Percentiles rank a stretch among this genome's conserved stretches.
These are phyloP conservation scores for Candida sanyiensis DNA, from an alignment of 805 yeast genomes.

Conservation along the genomic window DNA sequence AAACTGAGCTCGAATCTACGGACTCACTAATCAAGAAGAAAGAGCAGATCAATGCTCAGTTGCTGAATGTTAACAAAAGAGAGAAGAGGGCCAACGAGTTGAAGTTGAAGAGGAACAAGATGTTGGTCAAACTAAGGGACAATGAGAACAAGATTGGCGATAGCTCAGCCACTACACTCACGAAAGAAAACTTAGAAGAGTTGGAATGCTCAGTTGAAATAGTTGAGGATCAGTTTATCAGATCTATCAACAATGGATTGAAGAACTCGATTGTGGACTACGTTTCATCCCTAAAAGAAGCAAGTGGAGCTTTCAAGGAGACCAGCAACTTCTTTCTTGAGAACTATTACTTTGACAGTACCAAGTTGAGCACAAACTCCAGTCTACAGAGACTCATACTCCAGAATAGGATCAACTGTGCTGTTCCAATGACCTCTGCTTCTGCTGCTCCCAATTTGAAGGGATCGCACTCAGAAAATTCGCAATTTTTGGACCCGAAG, in stretches of 20 bases:
- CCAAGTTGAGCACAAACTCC: constrained; percentile 10
- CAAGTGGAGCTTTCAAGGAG: constrained; percentile 17
- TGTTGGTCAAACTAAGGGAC: constrained; percentile 34
- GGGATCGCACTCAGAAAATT: constrained; percentile 1
- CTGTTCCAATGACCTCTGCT: constrained; percentile 3
- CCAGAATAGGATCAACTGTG: constrained; percentile 18
- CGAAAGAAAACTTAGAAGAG: constrained; percentile 49
- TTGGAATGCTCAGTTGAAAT: constrained; percentile 44
- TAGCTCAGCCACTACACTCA: constrained; percentile 36
- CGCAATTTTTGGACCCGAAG: constrained; percentile 3
- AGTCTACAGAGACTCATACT: constrained; percentile 24
- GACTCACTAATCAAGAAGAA: constrained; percentile 37
- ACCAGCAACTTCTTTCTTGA: constrained; percentile 20
- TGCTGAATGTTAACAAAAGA: constrained; percentile 43
- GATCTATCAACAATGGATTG: constrained; percentile 41
- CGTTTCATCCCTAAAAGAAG: constrained; percentile 20
- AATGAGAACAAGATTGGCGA: constrained; percentile 43
- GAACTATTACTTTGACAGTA: constrained; percentile 11
- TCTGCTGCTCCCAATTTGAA: neutral
- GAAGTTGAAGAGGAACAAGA: constrained; percentile 31
- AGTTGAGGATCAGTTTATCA: constrained; percentile 44
- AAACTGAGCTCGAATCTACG: constrained; percentile 32
- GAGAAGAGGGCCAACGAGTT: constrained; percentile 43
- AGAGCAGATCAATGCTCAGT: constrained; percentile 37
- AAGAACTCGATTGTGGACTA: constrained; percentile 43